Base-by-base conservation (phyloP, 2,329 filamentous ascomycete species). In the Akanthomyces lecanii region DNA sequence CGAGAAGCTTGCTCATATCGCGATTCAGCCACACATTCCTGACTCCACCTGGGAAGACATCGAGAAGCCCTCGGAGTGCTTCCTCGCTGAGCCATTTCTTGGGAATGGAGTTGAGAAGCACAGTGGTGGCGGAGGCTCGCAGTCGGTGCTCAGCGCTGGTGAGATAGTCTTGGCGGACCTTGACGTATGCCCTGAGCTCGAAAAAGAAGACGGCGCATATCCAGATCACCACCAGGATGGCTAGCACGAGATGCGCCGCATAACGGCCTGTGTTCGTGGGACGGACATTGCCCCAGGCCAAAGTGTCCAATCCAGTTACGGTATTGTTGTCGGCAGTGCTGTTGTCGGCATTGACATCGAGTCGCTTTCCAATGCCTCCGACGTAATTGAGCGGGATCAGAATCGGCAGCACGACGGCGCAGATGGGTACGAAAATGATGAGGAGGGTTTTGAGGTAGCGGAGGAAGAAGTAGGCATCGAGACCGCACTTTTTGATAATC, bases 401-500 rank as follows among this genome's bases (percentile, higher is more conserved):
- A 28, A 97, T 89, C 0, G 95, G 95, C 61, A 97, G 80, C 33
- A 96, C 88, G 57, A 97, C 71, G 30, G 85, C 68, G 14, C 90
- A 87, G 63, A 97, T 86, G 1, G 95, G 92, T 45, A 96, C 78
- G 73, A 99, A 98, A 66, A 99, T 96, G 72, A 97, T 88, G 50
- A 98, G 83, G 5, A 98, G 85, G 74, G 71, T 84, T 67, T 84
- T 84, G 16, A 86, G 84, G 71, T 97, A 99, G 66, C 96, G 90
- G 1, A 99, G 82, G 75, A 99, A 99, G 79, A 98, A 97, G 77
- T 97, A 99, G 71, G 94, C 92, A 73, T 99, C 95, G 11, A 99
- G 84, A 21, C 95, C 95, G 69, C 94, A 97, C 75, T 97, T 96
- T 60, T 94, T 89, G 70, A 99, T 96, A 68, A 99, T 86, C 69